Evolutionary conservation across 768 basidiomycete species (phyloP), one percentile per base, ranked within the genome.

Genomic region (Termitomyces bulborhizus): DNA sequence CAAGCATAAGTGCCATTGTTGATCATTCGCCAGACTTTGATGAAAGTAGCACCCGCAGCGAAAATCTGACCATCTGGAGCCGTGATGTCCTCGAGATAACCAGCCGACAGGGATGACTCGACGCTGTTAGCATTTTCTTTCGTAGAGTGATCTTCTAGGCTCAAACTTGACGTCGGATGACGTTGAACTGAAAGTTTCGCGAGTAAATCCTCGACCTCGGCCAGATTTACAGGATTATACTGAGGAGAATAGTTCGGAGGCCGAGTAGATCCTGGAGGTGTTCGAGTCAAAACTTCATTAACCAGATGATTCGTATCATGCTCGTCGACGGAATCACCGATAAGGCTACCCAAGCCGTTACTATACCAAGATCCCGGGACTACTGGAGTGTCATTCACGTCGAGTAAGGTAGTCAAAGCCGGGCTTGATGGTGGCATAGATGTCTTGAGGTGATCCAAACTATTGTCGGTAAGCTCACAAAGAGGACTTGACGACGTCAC

Each of bases 41-140:
- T 80, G 62, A 93, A 94, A 65, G 89, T 88, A 0, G 88, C 89
- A 34, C 91, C 91, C 6, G 89, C 84, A 31, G 89, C 88, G 65
- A 93, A 87, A 24, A 75, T 69, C 61, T 90, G 88, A 0, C 90
- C 90, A 60, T 88, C 85, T 4, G 80, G 73, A 48, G 90, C 84
- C 34, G 88, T 91, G 40, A 84, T 75, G 64, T 92, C 86, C 36
- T 75, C 74, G 6, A 91, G 57, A 57, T 85, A 85, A 5, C 71
- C 71, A 3, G 88, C 86, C 37, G 74, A 74, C 56, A 87, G 63
- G 36, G 47, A 51, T 46, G 2, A 24, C 41, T 51, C 44, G 15
- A 32, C 26, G 3, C 16, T 46, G 15, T 49, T 21, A 1, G 16
- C n/a, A 15, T 42, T 16, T 42, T 31, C 34, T n/a, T 51, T n/a